phyloP scores from a whole-genome alignment of 495 filamentous ascomycete species.

The Aspergillus campestris region DNA sequence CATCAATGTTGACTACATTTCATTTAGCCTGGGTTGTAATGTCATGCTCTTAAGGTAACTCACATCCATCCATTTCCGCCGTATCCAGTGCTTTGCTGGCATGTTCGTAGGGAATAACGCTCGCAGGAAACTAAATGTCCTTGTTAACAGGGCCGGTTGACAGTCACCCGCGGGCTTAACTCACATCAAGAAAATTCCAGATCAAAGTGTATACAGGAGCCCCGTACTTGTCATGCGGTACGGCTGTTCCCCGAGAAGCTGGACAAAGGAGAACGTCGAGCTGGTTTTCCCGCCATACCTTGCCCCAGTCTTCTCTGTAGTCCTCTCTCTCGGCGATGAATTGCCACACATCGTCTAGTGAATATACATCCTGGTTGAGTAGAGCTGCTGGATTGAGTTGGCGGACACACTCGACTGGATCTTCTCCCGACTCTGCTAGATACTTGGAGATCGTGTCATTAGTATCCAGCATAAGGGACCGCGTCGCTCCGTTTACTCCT shows the following conservation, averaged over 20 bases:
- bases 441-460: constrained; percentile 13
- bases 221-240: not conserved
- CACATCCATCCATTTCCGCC: not conserved
- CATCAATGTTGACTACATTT: too few species aligned
- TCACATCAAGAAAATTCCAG: not conserved
- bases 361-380: not conserved
- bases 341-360: not conserved
- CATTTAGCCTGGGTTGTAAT: too few species aligned
- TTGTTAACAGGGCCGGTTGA: too few species aligned
- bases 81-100: not conserved
- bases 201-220: not conserved
- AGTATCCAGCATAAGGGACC: too few species aligned
- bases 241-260: not conserved
- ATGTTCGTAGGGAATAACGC: not conserved
- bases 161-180: not conserved
- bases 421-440: constrained; percentile 3
- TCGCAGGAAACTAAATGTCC: not conserved
- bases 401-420: constrained; percentile 27
- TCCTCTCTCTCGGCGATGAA: not conserved
- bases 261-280: not conserved
- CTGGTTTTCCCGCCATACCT: not conserved
- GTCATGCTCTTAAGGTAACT: not conserved
- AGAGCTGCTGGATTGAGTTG: not conserved
- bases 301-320: not conserved
- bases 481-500: too few species aligned